A percentile compares a stretch with the other conserved stretches of the same genome.
phyloP scores from a whole-genome alignment of 768 basidiomycete genomes.

The Saitozyma sp. region DNA sequence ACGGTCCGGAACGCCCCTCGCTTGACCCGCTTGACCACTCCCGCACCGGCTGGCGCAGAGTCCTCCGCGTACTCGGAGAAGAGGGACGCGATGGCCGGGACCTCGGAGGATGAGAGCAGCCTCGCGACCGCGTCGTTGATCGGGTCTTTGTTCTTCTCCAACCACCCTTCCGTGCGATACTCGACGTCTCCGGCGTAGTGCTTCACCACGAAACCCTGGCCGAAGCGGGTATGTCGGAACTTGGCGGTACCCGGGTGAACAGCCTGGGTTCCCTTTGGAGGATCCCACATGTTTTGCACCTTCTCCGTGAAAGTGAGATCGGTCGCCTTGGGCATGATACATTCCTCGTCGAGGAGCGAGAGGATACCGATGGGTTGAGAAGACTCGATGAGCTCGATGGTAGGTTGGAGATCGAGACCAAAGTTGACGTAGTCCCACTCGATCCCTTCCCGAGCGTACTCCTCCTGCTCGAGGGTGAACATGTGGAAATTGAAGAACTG shows the following conservation, averaged over 20 bases:
- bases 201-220: slow-evolving; percentile 89
- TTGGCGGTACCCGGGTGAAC: slow-evolving; percentile 74
- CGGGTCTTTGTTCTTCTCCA: slow-evolving; percentile 99
- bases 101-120: slow-evolving; percentile 76
- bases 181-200: slow-evolving; percentile 98
- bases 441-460: slow-evolving; percentile 93
- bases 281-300: slow-evolving; percentile 74
- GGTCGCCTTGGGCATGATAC: slow-evolving; percentile 99
- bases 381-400: slow-evolving; percentile 95
- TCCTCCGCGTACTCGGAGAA: slow-evolving; percentile 77
- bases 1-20: slow-evolving; percentile 97
- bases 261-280: slow-evolving; percentile 54
- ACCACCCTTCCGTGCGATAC: slow-evolving; percentile 92
- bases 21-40: slow-evolving; percentile 60
- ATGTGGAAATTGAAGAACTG: slow-evolving; percentile 84
- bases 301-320: slow-evolving; percentile 94
- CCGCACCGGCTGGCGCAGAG: slow-evolving; percentile 36
- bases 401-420: slow-evolving; percentile 93
- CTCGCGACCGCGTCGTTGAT: slow-evolving; percentile 92
- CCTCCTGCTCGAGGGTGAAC: slow-evolving; percentile 99
- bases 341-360: slow-evolving; percentile 92
- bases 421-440: slow-evolving; percentile 99
- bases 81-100: slow-evolving; percentile 75
- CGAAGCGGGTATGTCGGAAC: slow-evolving; percentile 82
- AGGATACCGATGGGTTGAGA: slow-evolving; percentile 79